Conservation (phyloP, 768 basidiomycete species). For the Termitomyces bulborhizus region DNA sequence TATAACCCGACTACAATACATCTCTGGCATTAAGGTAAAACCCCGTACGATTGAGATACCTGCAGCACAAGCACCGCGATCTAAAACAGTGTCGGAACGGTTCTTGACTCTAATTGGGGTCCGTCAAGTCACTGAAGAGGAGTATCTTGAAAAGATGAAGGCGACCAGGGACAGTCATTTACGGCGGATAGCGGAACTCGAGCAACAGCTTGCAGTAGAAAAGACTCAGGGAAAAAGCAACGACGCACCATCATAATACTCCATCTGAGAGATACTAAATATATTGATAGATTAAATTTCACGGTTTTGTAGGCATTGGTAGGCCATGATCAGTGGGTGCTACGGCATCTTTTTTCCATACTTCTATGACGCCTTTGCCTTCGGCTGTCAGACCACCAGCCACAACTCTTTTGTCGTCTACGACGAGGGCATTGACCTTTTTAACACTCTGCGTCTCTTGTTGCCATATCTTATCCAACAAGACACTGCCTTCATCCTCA, state of each 20-base stretch:
- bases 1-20: conserved; percentile 52
- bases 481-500: conserved; percentile 28
- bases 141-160: conserved; percentile 58
- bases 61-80: neutral
- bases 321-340: neutral
- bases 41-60: conserved; percentile 12
- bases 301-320: neutral
- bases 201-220: conserved; percentile 33
- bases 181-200: conserved; percentile 53
- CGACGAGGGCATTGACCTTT: conserved; percentile 64
- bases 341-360: conserved; percentile 37
- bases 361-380: conserved; percentile 58
- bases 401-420: conserved; percentile 39
- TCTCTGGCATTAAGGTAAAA: conserved; percentile 31
- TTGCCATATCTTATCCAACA: conserved; percentile 41
- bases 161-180: conserved; percentile 48
- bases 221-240: conserved; percentile 19
- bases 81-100: conserved; percentile 27
- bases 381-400: conserved; percentile 58
- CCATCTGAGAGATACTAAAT: neutral
- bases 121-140: conserved; percentile 60
- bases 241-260: conserved; percentile 1
- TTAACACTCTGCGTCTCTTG: conserved; percentile 33
- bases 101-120: conserved; percentile 45
- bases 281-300: neutral